phyloP scores from a whole-genome alignment of 192 early-diverging fungal species.

The Cetraspora pellucida region DNA sequence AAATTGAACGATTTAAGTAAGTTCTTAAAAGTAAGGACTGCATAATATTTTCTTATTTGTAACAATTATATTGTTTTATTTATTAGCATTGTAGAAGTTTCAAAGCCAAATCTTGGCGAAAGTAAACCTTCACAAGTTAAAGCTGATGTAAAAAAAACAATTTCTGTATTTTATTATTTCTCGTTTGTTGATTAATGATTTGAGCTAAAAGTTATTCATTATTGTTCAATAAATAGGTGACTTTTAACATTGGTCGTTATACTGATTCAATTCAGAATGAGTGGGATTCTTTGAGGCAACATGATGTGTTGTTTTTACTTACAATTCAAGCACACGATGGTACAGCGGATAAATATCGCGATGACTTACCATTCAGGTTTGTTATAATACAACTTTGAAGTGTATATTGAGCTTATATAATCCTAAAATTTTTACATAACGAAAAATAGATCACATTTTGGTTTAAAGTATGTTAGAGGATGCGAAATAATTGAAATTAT shows the following conservation, averaged over 20 bases:
- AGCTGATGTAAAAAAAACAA: conserved; percentile 66
- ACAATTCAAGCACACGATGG: conserved; percentile 61
- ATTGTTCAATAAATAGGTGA: conserved; percentile 28
- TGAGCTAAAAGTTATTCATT: not conserved
- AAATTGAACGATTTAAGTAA: conserved; percentile 64
- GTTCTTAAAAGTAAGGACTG: not conserved
- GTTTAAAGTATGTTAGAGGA: conserved; percentile 81
- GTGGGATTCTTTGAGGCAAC: conserved; percentile 86
- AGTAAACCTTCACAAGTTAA: conserved; percentile 71
- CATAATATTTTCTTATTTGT: no score
- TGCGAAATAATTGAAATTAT: conserved; percentile 82
- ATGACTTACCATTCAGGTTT: conserved; percentile 54
- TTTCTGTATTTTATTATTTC: not conserved
- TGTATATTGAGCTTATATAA: not conserved
- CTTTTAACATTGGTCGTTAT: conserved; percentile 67
- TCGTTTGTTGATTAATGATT: not conserved
- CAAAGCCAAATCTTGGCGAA: conserved; percentile 70
- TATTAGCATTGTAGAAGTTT: conserved; percentile 71
- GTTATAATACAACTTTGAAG: not conserved
- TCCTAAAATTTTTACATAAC: not conserved
- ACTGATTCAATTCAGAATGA: conserved; percentile 74
- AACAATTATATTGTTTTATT: not conserved
- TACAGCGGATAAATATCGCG: conserved; percentile 46
- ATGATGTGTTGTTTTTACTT: conserved; percentile 89
- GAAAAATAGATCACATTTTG: conserved; percentile 57